Base-by-base conservation (phyloP, 2,329 filamentous ascomycete genomes). In the Pyrenophora tritici-repentis region DNA sequence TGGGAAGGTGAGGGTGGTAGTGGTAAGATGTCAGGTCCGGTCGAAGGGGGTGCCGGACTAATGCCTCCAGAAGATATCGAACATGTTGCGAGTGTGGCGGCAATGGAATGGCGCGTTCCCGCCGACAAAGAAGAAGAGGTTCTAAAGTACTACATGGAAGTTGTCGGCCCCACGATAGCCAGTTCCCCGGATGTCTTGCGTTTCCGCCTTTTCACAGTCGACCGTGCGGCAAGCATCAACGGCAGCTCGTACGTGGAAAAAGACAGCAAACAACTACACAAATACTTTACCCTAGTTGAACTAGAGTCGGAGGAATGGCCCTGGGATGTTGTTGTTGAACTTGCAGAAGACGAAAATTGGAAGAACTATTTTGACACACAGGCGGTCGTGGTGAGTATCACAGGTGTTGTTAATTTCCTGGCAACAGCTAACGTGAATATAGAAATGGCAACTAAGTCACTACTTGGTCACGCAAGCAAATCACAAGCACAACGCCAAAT, bases 371-470 rank as follows among this genome's bases (percentile, higher is more conserved):
- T 62, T 32, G 59, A 62, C 35, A 18, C 22, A 2, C 54, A 58
- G 24, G 26, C 31, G 8, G 42, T 47, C 8, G 57, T 60, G 32
- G 59, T 60, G 50, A 14, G 57, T 53, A 13, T 24, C 17, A 46
- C 6, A 17, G 20, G 3, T 24, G 32, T 9, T 6, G 12, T 5
- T 24, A 17, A 14, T 6, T 9, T 22, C 29, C 10, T 5, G 14
- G 1, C 14, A 18, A 36, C 13, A 8, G 17, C 51, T 61, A 37
- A 61, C 33, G 2, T 9, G n/a, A 20, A 29, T 0, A 29, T 26
- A 62, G 57, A 56, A 58, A 41, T 62, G 59, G 59, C 51, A 59
- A 24, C 34, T 51, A 10, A 53, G 53, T 35, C 42, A 53, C 18
- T 62, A 55, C 38, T 17, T 60, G 34, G 47, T 55, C 5, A 49